Evolutionary conservation across 768 basidiomycete genomes (phyloP).

Genomic region (Rubroboletus satanas): DNA sequence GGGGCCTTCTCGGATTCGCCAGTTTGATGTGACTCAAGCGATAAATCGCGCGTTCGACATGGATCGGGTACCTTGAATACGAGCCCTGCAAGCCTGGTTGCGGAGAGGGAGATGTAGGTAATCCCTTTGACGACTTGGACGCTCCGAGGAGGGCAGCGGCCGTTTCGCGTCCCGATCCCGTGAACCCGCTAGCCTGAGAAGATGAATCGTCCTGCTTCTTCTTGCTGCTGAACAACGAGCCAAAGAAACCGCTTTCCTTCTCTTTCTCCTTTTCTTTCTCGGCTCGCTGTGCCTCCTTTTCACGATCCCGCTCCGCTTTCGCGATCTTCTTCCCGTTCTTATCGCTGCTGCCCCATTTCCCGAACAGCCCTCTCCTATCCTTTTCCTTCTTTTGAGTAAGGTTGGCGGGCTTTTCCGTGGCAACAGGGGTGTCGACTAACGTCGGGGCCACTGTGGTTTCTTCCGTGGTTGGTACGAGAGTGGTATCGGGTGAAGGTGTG

Average conservation of each 20-base stretch:
- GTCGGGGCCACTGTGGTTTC: conserved; percentile 26
- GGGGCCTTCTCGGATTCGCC: conserved; percentile 91
- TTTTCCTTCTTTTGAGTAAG: conserved; percentile 57
- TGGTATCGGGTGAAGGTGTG: conserved; percentile 55
- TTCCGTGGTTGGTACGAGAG: conserved; percentile 24
- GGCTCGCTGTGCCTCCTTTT: conserved; percentile 43
- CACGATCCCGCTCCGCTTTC: conserved; percentile 39
- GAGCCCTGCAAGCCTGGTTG: conserved; percentile 35
- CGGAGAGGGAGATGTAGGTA: conserved; percentile 60
- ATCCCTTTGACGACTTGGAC: conserved; percentile 72
- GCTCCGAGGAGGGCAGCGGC: conserved; percentile 84
- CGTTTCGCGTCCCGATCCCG: conserved; percentile 72
- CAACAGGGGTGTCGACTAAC: conserved; percentile 19
- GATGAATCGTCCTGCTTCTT: conserved; percentile 80
- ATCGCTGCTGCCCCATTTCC: conserved; percentile 57
- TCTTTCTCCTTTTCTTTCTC: conserved; percentile 54
- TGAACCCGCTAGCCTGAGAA: conserved; percentile 31
- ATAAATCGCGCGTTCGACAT: conserved; percentile 98
- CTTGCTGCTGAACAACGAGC: conserved; percentile 81
- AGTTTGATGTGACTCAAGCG: conserved; percentile 97
- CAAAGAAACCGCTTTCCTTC: conserved; percentile 81
- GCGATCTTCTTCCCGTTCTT: conserved; percentile 59
- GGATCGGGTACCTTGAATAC: conserved; percentile 90
- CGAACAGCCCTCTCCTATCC: conserved; percentile 67
- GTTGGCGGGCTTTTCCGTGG: conserved; percentile 19